Base-by-base conservation (phyloP, 1,284 basidiomycete genomes). In the Pascua guehoae region DNA sequence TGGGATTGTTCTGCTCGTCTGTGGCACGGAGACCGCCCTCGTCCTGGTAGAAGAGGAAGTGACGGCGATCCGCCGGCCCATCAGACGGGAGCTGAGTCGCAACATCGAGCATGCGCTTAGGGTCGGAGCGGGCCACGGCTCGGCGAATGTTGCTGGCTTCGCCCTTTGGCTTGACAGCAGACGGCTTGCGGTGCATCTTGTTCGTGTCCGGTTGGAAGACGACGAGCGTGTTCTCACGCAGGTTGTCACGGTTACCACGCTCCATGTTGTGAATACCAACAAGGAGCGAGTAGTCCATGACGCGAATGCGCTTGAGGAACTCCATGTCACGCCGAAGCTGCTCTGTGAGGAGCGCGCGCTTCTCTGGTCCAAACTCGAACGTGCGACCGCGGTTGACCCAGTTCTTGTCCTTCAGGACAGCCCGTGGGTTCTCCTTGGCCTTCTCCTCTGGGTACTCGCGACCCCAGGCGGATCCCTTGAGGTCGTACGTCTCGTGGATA, bases 241-340 rank as follows among this genome's bases (percentile, higher is more conserved):
- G 80, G 65, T 94, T 92, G 68, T 98, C 93, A 64, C 84, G 81
- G 76, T 98, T 98, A 5, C 94, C 95, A 38, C 92, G 80, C 62
- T 83, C 83, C 84, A 96, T 87, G 69, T 89, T 91, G 78, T 98
- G 95, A 56, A 97, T 89, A 1, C 95, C 96, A 10, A 98, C 88
- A 24, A 98, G 83, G 37, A 98, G 79, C 64, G 88, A 91, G 74
- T 98, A 98, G 76, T 98, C 95, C 94, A 98, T 98, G 56, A 98
- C 95, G 51, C 85, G 80, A 38, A 97, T 82, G 59, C 78, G 76
- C 78, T 89, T 88, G 70, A 98, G 77, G 65, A 98, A 85, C 73
- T 88, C 89, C 44, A 88, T 84, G 70, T 98, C 96, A 48, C 91
- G 80, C 56, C 88, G 79, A 38, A 98, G 78, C 79, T 98, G 95